Evolutionary conservation across 768 basidiomycete genomes (phyloP), one percentile per base, ranked within the genome.

Genomic region (Cystoderma amianthinum): DNA sequence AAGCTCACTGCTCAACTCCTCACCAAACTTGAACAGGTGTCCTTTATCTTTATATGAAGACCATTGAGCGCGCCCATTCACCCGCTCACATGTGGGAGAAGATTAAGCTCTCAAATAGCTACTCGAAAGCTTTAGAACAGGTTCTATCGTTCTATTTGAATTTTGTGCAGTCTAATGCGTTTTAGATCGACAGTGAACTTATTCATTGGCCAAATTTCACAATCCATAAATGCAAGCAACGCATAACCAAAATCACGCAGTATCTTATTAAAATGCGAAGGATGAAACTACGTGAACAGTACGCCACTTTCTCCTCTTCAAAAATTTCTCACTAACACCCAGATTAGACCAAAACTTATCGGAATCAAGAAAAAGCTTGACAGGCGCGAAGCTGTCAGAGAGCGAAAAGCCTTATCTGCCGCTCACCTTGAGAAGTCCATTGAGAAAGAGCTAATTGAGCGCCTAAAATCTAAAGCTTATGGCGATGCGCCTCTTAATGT

Each of bases 151-250:
- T 30, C 34, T 23, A 30, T 32, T 9, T 17, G 25, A n/a, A 19
- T 32, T 32, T 35, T 20, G 23, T 42, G 16, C 43, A 10, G 16
- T 21, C 17, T 32, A 7, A 40, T 32, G 11, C 15, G n/a, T 39
- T 28, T 21, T 49, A 98, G 94, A 95, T 99, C 55, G 96, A 98
- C 69, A 75, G 72, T 40, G 91, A 98, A 56, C 76, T 98, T 45
- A 75, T 92, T n/a, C 91, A 97, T 59, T 98, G 96, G 96, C 95
- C 96, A 3, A 93, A 93, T 54, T 98, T 95, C 61, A 82, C 81
- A 22, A 86, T 93, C 41, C 96, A 97, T 70, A 98, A 97, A 67
- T 98, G 96, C 78, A 99, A 99, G 72, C 96, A 99, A 65, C 81
- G 96, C 34, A 75, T 97, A 21, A 99, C 96, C 9, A 99, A 98